These are phyloP conservation scores for Akanthomyces dipterigenus DNA, from an alignment of 2,329 filamentous ascomycete species.

Conservation along the genomic window DNA sequence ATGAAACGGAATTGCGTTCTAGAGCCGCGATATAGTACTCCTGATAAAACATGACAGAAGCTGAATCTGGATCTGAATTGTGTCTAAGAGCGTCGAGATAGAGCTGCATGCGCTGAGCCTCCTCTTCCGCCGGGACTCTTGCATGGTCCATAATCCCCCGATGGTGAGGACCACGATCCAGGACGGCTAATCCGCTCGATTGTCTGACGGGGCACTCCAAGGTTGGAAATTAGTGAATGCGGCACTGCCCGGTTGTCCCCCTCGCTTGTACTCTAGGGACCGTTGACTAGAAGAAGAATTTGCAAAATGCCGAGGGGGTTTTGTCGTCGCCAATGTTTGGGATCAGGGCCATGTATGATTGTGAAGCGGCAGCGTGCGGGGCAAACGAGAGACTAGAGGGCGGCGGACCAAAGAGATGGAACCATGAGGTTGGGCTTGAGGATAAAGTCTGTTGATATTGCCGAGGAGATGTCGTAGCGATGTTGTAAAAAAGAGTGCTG, in stretches of 20 bases:
- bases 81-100: too few relatives aligned
- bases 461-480: neutral
- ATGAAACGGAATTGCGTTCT: too few relatives aligned
- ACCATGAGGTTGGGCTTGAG: neutral
- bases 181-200: neutral
- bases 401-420: neutral
- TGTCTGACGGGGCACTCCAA: conserved; percentile 10
- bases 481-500: neutral
- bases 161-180: conserved; percentile 1
- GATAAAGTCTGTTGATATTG: neutral
- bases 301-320: conserved; percentile 12
- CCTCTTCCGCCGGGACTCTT: too few relatives aligned
- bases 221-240: conserved; percentile 20
- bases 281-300: conserved; percentile 17
- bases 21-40: too few relatives aligned
- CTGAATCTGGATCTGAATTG: too few relatives aligned
- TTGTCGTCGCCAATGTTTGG: neutral
- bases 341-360: neutral
- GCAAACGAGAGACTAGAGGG: conserved; percentile 1
- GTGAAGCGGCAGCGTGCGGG: conserved; percentile 2
- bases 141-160: conserved; percentile 13
- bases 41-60: too few relatives aligned
- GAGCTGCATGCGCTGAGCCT: neutral
- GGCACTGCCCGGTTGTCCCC: conserved; percentile 20
- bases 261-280: conserved; percentile 21